Percentiles rank a stretch among this genome's conserved stretches.
Conservation (phyloP, 2,329 filamentous ascomycete genomes). For the Neopestalotiopsis sp. region DNA sequence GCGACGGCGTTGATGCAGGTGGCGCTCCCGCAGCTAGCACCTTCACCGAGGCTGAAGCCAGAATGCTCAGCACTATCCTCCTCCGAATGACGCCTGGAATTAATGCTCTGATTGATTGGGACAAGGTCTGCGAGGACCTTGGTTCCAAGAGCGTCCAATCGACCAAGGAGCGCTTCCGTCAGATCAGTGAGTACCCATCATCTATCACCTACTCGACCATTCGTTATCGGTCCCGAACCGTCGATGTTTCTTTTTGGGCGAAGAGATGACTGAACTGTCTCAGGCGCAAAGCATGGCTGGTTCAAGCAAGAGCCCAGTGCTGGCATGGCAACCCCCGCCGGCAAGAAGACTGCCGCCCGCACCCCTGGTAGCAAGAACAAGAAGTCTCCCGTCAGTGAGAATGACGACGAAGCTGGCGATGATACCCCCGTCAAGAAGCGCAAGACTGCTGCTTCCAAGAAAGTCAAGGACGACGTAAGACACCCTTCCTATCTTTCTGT, state of each 20-base stretch:
- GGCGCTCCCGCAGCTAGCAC: background rate
- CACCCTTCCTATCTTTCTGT: no score
- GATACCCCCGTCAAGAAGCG: conserved; percentile 4
- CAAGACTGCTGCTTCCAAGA: conserved; percentile 1
- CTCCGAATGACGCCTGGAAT: background rate
- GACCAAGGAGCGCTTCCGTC: background rate
- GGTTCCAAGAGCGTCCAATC: background rate
- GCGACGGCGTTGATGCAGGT: background rate
- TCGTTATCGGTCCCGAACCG: no score
- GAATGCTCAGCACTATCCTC: background rate
- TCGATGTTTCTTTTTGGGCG: no score
- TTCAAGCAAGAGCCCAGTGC: background rate
- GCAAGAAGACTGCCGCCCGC: background rate
- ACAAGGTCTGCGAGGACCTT: background rate
- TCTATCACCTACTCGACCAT: no score
- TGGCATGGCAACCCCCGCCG: background rate
- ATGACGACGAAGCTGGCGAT: background rate
- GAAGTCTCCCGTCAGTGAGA: background rate
- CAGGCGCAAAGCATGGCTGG: conserved; percentile 8
- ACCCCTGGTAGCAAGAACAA: background rate
- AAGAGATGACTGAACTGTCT: background rate
- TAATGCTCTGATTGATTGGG: background rate
- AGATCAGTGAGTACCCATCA: background rate
- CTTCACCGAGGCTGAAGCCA: background rate
- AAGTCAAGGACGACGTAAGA: background rate